Evolutionary conservation across 305 asterid species (phyloP).

Genomic region (Fraxinus dipetala): DNA sequence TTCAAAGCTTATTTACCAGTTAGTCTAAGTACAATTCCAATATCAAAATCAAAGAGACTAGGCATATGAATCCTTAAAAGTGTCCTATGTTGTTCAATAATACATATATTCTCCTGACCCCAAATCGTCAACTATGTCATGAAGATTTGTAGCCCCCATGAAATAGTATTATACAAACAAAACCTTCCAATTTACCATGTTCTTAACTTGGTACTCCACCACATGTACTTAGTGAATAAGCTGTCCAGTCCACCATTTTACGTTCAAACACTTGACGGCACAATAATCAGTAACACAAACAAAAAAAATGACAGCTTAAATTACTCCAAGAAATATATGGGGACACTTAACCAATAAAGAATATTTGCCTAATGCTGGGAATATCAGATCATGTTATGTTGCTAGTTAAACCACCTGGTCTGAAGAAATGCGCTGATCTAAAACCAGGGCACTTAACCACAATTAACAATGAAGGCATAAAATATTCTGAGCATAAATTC

Average conservation of each 20-base stretch:
- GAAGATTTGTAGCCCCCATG: neutral
- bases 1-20: neutral
- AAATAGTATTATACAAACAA: neutral
- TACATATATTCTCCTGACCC: neutral
- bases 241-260: neutral
- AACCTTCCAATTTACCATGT: neutral
- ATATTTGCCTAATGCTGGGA: neutral
- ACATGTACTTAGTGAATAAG: neutral
- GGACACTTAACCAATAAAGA: neutral
- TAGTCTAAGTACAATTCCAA: neutral
- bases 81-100: neutral
- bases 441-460: neutral
- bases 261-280: neutral
- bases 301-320: neutral
- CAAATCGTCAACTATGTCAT: neutral
- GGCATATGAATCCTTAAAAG: neutral
- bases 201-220: neutral
- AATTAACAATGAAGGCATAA: neutral
- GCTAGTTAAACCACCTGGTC: neutral
- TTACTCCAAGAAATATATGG: neutral
- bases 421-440: neutral
- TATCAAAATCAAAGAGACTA: neutral
- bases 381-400: neutral
- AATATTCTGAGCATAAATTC: constrained; percentile 6
- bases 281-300: neutral